phyloP scores from a whole-genome alignment of 2,329 filamentous ascomycete species.

The Aspergillus floridensis region DNA sequence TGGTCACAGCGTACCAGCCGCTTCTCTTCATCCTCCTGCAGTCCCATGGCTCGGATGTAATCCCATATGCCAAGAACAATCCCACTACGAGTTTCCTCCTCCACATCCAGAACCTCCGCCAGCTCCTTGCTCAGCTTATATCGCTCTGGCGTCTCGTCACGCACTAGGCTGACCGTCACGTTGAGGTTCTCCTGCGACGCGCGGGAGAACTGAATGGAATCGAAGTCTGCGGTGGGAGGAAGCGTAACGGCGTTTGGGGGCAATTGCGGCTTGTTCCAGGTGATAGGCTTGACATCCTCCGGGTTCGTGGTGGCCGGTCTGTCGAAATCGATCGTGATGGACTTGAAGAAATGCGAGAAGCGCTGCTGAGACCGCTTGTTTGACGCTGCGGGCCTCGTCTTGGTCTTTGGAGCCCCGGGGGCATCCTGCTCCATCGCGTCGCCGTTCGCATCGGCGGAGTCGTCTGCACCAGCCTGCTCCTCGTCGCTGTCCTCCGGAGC shows the following conservation, averaged over 20 bases:
- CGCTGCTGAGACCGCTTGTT: constrained; percentile 37
- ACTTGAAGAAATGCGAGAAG: constrained; percentile 53
- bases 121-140: constrained; percentile 76
- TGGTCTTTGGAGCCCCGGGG: constrained; percentile 31
- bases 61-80: constrained; percentile 93
- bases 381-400: constrained; percentile 19
- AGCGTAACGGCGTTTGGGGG: constrained; percentile 51
- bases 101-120: constrained; percentile 79
- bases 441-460: constrained; percentile 33
- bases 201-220: constrained; percentile 86
- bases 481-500: constrained; percentile 51
- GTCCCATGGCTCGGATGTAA: constrained; percentile 78
- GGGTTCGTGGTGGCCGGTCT: constrained; percentile 40
- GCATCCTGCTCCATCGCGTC: constrained; percentile 63
- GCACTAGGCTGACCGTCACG: constrained; percentile 78
- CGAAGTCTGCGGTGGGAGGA: constrained; percentile 75
- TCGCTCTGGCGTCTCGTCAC: constrained; percentile 82
- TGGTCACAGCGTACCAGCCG: constrained; percentile 89
- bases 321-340: constrained; percentile 53
- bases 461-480: constrained; percentile 24
- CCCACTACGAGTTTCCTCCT: constrained; percentile 82
- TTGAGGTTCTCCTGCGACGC: constrained; percentile 91
- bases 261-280: constrained; percentile 79
- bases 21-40: constrained; percentile 95
- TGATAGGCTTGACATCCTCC: constrained; percentile 55